Conservation (phyloP, 305 asterid species). For the Fraxinus angustifolia region DNA sequence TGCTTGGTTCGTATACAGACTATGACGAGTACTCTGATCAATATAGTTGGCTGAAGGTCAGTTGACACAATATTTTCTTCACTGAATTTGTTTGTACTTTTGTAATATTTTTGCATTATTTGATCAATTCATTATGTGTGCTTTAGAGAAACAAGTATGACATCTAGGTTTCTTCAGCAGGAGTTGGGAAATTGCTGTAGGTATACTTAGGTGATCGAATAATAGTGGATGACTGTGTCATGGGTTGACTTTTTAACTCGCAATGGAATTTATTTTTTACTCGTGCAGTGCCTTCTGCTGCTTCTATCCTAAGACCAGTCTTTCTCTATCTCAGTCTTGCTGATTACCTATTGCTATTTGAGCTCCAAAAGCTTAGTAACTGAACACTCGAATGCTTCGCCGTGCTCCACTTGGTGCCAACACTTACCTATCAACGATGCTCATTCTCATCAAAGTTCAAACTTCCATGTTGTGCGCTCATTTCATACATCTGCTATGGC, state of each 20-base stretch:
- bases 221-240: neutral
- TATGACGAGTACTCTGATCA: constrained; percentile 61
- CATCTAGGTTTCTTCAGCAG: neutral
- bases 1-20: constrained; percentile 82
- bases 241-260: neutral
- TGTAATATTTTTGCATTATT: neutral
- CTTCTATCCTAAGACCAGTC: neutral
- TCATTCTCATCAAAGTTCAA: neutral
- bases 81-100: neutral
- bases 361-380: neutral
- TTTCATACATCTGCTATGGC: neutral
- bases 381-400: neutral
- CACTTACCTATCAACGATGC: neutral
- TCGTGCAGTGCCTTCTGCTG: neutral
- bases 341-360: neutral
- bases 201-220: neutral
- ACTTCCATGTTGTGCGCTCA: neutral
- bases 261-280: neutral
- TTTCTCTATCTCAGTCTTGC: neutral
- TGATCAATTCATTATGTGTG: neutral
- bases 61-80: constrained; percentile 18
- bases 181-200: neutral
- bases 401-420: neutral
- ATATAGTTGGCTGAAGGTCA: constrained; percentile 78
- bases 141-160: neutral